A percentile compares a stretch with the other conserved stretches of the same genome.
Evolutionary conservation across 106 monocot species (phyloP).

Genomic region (Platanthera zijinensis): DNA sequence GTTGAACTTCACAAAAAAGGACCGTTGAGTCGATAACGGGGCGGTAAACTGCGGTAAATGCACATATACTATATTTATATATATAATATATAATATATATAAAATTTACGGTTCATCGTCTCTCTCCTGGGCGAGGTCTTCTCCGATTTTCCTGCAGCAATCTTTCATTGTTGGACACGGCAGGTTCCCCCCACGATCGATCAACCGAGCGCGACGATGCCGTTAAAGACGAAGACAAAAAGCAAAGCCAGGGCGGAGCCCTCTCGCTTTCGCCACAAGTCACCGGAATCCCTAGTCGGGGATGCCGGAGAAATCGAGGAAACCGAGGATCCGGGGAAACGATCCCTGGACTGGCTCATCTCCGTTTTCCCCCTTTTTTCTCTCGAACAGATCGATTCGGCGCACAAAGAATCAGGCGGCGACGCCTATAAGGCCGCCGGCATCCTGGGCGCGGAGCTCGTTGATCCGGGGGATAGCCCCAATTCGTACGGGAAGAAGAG

Average conservation of each 20-base stretch:
- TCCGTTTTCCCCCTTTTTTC: constrained; percentile 41
- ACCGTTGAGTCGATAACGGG: too few relatives aligned
- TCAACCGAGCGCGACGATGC: constrained; percentile 9
- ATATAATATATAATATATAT: too few relatives aligned
- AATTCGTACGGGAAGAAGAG: background rate
- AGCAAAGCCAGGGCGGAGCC: constrained; percentile 6
- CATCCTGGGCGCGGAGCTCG: constrained; percentile 45
- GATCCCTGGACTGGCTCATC: constrained; percentile 33
- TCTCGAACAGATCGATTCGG: constrained; percentile 39
- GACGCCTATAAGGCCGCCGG: constrained; percentile 55
- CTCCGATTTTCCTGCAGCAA: background rate
- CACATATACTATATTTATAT: too few relatives aligned
- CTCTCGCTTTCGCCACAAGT: background rate
- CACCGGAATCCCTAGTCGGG: background rate
- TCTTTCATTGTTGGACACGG: background rate
- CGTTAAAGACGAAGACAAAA: constrained; percentile 23
- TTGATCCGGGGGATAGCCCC: constrained; percentile 11
- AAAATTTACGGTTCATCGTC: background rate
- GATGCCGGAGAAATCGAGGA: background rate
- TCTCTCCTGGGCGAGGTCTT: background rate
- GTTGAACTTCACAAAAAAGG: too few relatives aligned
- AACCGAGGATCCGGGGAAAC: constrained; percentile 8
- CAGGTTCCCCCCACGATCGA: background rate
- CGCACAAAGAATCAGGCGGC: constrained; percentile 36
- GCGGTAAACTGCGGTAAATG: too few relatives aligned